Evolutionary conservation across 768 basidiomycete species (phyloP).

Genomic region (Termitomyces eurrhizus): DNA sequence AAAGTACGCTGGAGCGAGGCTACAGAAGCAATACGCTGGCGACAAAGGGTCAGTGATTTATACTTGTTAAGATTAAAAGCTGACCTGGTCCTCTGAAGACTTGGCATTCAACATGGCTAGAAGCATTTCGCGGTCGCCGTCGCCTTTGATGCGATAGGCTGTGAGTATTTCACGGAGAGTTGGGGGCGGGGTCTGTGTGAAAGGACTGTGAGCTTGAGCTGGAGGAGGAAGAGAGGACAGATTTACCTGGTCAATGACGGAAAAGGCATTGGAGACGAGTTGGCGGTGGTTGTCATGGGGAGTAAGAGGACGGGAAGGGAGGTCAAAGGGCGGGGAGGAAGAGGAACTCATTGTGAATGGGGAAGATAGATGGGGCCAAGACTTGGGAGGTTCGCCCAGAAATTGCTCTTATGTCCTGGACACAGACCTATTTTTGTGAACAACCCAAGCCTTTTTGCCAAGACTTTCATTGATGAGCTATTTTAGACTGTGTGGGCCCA

Average conservation of each 20-base stretch:
- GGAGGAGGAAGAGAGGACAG: background rate
- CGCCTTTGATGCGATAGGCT: slow-evolving; percentile 81
- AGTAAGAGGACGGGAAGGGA: slow-evolving; percentile 23
- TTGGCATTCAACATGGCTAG: slow-evolving; percentile 91
- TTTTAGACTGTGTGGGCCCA: slow-evolving; percentile 27
- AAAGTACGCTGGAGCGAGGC: slow-evolving; percentile 69
- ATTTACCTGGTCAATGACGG: slow-evolving; percentile 40
- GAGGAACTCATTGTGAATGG: slow-evolving; percentile 32
- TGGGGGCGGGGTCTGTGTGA: slow-evolving; percentile 67
- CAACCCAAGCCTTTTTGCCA: slow-evolving; percentile 45
- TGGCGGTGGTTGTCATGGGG: slow-evolving; percentile 30
- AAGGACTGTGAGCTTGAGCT: slow-evolving; percentile 13
- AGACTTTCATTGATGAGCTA: slow-evolving; percentile 35
- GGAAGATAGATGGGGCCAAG: slow-evolving; percentile 36
- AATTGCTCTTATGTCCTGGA: slow-evolving; percentile 42
- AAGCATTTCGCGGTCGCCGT: slow-evolving; percentile 90
- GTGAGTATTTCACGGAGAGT: slow-evolving; percentile 80
- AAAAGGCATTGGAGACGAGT: slow-evolving; percentile 33
- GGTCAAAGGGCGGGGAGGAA: slow-evolving; percentile 26
- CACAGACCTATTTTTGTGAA: slow-evolving; percentile 41
- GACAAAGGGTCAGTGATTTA: slow-evolving; percentile 2
- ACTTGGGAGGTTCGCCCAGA: slow-evolving; percentile 30
- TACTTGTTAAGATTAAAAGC: slow-evolving; percentile 17
- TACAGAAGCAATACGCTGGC: slow-evolving; percentile 68
- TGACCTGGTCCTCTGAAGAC: slow-evolving; percentile 87